Evolutionary conservation across 2,329 filamentous ascomycete species (phyloP).

Genomic region (Sporothrix curviconia): DNA sequence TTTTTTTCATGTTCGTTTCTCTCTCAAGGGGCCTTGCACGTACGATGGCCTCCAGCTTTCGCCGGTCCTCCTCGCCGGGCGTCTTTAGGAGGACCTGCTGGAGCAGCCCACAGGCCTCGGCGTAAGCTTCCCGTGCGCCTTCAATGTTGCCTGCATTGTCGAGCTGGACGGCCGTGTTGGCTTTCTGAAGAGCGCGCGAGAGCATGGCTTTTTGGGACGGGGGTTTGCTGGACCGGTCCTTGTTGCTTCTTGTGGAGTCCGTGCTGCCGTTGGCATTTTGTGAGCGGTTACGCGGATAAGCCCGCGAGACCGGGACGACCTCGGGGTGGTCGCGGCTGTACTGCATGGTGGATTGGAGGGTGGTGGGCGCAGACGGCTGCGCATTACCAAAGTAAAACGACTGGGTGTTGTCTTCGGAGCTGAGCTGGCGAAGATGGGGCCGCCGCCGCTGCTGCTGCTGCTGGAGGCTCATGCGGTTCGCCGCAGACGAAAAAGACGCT

Average conservation of each 20-base stretch:
- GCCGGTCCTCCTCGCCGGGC: conserved; percentile 76
- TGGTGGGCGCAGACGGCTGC: not conserved
- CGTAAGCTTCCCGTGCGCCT: conserved; percentile 82
- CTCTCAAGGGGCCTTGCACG: conserved; percentile 32
- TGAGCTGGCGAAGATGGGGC: conserved; percentile 15
- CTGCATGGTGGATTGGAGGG: conserved; percentile 23
- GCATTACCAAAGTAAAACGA: conserved; percentile 18
- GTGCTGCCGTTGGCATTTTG: conserved; percentile 38
- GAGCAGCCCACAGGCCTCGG: conserved; percentile 81
- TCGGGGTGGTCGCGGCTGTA: conserved; percentile 29
- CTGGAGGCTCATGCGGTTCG: conserved; percentile 1
- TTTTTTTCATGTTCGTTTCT: not conserved
- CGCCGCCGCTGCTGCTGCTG: conserved; percentile 2
- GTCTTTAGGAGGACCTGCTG: conserved; percentile 83
- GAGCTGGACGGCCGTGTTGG: conserved; percentile 88
- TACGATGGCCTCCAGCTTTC: conserved; percentile 89
- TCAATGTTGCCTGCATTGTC: conserved; percentile 96
- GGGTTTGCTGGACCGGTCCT: conserved; percentile 33
- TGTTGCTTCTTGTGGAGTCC: conserved; percentile 34
- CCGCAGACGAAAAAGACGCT: conserved; percentile 5
- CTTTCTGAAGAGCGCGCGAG: conserved; percentile 89
- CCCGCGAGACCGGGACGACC: conserved; percentile 22
- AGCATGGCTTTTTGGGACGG: conserved; percentile 90
- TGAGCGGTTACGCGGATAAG: conserved; percentile 42
- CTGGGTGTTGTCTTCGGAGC: conserved; percentile 18